Evolutionary conservation across 1,139 yeast species (phyloP).

Genomic region (Candida neerlandica): DNA sequence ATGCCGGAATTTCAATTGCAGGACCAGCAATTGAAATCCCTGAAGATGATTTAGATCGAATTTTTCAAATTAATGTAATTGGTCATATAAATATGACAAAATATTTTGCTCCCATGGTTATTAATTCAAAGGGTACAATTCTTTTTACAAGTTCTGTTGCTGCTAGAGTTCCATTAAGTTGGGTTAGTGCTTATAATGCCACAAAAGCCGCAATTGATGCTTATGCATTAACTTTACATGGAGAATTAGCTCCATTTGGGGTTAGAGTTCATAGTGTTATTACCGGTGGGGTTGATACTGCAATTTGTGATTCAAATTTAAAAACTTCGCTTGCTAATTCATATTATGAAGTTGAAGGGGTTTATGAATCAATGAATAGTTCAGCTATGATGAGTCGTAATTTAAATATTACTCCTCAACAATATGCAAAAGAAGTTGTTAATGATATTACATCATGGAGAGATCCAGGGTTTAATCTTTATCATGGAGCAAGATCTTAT

Average conservation of each 20-base stretch:
- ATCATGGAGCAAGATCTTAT: conserved; percentile 28
- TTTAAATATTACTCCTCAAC: conserved; percentile 25
- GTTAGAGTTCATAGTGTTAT: conserved; percentile 40
- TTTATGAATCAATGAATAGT: conserved; percentile 27
- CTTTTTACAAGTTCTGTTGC: conserved; percentile 42
- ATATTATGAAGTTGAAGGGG: conserved; percentile 33
- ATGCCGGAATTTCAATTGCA: conserved; percentile 35
- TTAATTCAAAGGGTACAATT: conserved; percentile 37
- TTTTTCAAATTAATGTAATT: conserved; percentile 38
- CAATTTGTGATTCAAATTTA: conserved; percentile 26
- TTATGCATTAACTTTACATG: conserved; percentile 61
- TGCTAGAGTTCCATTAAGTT: conserved; percentile 37
- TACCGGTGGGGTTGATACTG: conserved; percentile 45
- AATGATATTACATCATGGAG: conserved; percentile 21
- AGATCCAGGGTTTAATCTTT: conserved; percentile 34
- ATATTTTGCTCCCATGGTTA: conserved; percentile 31
- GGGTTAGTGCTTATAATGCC: conserved; percentile 37
- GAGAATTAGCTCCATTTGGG: conserved; percentile 56
- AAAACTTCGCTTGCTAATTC: conserved; percentile 18
- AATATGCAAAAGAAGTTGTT: conserved; percentile 36
- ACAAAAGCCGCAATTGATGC: conserved; percentile 71
- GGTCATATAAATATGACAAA: conserved; percentile 44
- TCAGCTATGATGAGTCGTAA: conserved; percentile 33
- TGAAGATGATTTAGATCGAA: conserved; percentile 24
- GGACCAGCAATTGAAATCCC: conserved; percentile 37